Conservation (phyloP, 1,284 basidiomycete genomes). For the Vanrija humicola region DNA sequence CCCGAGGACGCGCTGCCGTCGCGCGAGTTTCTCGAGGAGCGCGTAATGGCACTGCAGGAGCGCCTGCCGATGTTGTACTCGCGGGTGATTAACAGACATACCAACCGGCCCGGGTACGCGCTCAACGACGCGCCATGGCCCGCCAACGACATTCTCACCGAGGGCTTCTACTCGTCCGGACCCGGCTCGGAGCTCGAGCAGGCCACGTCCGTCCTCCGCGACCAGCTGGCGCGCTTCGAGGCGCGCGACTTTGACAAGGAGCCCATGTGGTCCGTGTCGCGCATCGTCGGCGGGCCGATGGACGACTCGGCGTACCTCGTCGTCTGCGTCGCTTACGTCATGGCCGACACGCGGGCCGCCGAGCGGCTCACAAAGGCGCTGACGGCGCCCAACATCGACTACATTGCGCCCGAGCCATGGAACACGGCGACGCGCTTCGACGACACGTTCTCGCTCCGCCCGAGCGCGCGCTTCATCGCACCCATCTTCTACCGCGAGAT, state of each 20-base stretch:
- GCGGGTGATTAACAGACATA: slow-evolving; percentile 9
- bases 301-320: slow-evolving; percentile 27
- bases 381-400: not conserved
- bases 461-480: slow-evolving; percentile 16
- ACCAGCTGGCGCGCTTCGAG: not conserved
- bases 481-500: slow-evolving; percentile 28
- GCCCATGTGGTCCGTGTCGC: slow-evolving; percentile 9
- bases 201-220: not conserved
- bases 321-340: slow-evolving; percentile 5
- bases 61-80: slow-evolving; percentile 30
- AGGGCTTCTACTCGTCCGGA: not conserved
- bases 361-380: slow-evolving; percentile 1
- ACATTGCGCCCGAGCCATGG: slow-evolving; percentile 3
- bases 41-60: slow-evolving; percentile 26
- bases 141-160: not conserved
- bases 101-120: not conserved
- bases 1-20: slow-evolving; percentile 17
- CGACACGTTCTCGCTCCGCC: slow-evolving; percentile 22
- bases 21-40: slow-evolving; percentile 9
- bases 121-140: not conserved
- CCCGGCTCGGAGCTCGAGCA: not conserved
- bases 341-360: slow-evolving; percentile 9
- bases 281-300: not conserved
- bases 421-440: slow-evolving; percentile 15
- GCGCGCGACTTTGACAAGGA: not conserved